These are phyloP conservation scores for Lipomyces anomalus DNA, from an alignment of 805 yeast genomes.

Conservation along the genomic window DNA sequence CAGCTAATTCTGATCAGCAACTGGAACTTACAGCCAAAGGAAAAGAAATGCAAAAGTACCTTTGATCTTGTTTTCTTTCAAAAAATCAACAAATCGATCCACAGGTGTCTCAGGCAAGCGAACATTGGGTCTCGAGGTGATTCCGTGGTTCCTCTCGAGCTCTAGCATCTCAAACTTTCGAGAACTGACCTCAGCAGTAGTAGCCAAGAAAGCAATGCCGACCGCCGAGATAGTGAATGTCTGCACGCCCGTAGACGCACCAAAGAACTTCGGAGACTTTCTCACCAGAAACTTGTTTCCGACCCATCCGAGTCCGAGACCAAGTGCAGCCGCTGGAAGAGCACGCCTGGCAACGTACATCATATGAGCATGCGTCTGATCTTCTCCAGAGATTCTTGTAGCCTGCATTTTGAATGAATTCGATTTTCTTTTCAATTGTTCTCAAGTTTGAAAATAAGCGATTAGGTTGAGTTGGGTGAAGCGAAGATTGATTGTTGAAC, in stretches of 20 bases:
- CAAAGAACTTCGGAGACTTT: conserved; percentile 6
- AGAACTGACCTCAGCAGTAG: conserved; percentile 14
- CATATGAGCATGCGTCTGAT: not conserved
- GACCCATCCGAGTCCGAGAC: conserved; percentile 13
- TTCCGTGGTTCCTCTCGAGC: conserved; percentile 23
- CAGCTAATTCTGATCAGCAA: conserved; percentile 35
- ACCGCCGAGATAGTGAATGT: conserved; percentile 14
- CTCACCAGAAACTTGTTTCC: conserved; percentile 10
- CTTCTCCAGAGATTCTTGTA: no score
- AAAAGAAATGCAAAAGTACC: no score
- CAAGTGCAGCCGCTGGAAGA: conserved; percentile 13
- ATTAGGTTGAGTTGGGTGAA: no score
- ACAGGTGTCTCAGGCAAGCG: conserved; percentile 18
- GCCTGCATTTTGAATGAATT: no score
- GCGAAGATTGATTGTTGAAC: no score
- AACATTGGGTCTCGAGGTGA: conserved; percentile 1
- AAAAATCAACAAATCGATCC: conserved; percentile 11
- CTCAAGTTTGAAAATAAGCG: no score
- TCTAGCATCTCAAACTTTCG: conserved; percentile 26
- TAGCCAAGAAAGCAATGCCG: conserved; percentile 18
- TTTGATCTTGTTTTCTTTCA: conserved; percentile 21
- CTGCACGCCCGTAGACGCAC: conserved; percentile 13
- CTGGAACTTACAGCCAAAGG: conserved; percentile 36
- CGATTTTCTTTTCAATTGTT: no score
- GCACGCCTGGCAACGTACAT: conserved; percentile 19